phyloP scores from a whole-genome alignment of 2,329 filamentous ascomycete species.

The Aureobasidium sp. region DNA sequence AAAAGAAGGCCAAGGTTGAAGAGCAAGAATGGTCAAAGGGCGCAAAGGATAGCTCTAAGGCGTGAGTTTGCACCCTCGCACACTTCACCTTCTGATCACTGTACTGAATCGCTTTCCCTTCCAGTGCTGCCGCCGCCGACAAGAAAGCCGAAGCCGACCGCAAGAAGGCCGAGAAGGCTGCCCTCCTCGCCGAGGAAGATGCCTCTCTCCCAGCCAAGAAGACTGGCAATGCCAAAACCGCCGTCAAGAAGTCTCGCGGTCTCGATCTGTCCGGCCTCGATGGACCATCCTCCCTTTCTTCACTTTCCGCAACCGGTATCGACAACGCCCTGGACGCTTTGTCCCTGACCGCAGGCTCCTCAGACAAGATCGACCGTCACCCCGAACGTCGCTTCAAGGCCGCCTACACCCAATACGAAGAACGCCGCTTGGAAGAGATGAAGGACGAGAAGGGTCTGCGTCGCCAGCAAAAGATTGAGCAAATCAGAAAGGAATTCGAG shows the following conservation, averaged over 20 bases:
- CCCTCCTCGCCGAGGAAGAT: conserved; percentile 76
- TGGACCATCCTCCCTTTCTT: conserved; percentile 39
- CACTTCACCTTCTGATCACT: not conserved
- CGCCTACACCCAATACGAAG: conserved; percentile 75
- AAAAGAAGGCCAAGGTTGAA: conserved; percentile 59
- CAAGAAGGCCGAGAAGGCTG: conserved; percentile 89
- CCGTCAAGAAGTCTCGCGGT: conserved; percentile 49
- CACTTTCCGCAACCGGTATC: conserved; percentile 78
- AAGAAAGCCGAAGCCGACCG: conserved; percentile 75
- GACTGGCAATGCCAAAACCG: conserved; percentile 61
- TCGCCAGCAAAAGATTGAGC: conserved; percentile 74
- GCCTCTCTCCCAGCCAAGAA: conserved; percentile 53
- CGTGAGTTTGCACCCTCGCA: conserved; percentile 49
- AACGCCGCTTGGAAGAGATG: conserved; percentile 74
- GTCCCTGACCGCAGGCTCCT: conserved; percentile 51
- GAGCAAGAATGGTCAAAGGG: conserved; percentile 77
- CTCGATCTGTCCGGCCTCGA: conserved; percentile 72
- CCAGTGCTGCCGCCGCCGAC: conserved; percentile 71
- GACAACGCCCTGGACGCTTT: conserved; percentile 90
- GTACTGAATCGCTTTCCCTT: not conserved
- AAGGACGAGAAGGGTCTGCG: conserved; percentile 74
- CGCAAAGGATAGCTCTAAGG: conserved; percentile 75
- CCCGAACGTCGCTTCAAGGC: conserved; percentile 83
- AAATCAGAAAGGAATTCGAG: conserved; percentile 86
- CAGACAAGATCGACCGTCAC: conserved; percentile 71